A percentile compares a stretch with the other conserved stretches of the same genome.
phyloP scores from a whole-genome alignment of 306 rosid species.

The Vigna mungo region DNA sequence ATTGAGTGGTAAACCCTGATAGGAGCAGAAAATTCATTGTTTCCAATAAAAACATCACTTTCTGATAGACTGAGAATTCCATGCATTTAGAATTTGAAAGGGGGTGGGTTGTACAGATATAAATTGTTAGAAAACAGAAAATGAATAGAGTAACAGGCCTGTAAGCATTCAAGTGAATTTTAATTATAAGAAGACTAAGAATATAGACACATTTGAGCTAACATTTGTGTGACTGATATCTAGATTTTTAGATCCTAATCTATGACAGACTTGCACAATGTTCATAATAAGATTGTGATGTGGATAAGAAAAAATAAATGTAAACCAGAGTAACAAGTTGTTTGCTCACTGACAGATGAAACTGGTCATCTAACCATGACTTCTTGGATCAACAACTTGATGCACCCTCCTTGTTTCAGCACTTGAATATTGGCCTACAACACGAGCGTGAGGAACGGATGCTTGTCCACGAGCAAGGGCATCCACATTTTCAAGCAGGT shows the following conservation, averaged over 20 bases:
- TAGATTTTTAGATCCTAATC: slow-evolving; percentile 18
- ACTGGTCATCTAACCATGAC: slow-evolving; percentile 71
- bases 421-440: slow-evolving; percentile 81
- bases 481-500: slow-evolving; percentile 78
- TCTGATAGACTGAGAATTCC: neutral
- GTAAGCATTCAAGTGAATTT: neutral
- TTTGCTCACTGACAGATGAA: slow-evolving; percentile 41
- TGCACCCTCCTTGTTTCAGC: slow-evolving; percentile 91
- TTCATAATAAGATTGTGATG: slow-evolving; percentile 27
- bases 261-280: slow-evolving; percentile 29
- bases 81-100: neutral
- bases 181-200: neutral
- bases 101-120: neutral
- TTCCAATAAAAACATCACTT: neutral
- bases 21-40: neutral
- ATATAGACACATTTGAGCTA: slow-evolving; percentile 31
- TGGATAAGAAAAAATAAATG: neutral
- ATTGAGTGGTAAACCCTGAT: neutral
- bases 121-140: neutral
- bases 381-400: slow-evolving; percentile 87
- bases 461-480: slow-evolving; percentile 83
- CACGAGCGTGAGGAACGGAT: slow-evolving; percentile 87
- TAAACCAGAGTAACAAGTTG: slow-evolving; percentile 32
- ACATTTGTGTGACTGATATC: slow-evolving; percentile 15
- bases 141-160: neutral